Percentiles rank a stretch among this genome's conserved stretches.
These are phyloP conservation scores for Phialemoniopsis sp. DNA, from an alignment of 2,329 filamentous ascomycete genomes.

Conservation along the genomic window DNA sequence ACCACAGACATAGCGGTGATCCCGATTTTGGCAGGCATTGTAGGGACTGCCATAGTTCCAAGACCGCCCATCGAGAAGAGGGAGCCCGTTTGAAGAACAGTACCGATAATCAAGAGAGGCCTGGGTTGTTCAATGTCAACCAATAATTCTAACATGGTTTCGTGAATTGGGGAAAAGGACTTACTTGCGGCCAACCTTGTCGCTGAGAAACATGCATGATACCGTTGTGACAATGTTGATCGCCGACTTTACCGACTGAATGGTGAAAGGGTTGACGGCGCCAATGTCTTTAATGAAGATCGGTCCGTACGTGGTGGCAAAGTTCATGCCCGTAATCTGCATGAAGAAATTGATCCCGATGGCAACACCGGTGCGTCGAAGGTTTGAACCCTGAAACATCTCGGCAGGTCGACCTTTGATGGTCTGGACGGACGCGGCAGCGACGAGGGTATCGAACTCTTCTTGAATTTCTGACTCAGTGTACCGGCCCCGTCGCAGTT, in stretches of 20 bases:
- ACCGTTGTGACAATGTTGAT: no score
- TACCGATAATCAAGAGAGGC: conserved; percentile 4
- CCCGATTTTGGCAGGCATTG: no score
- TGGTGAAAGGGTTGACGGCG: conserved; percentile 13
- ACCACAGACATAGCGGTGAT: no score
- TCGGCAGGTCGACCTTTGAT: no score
- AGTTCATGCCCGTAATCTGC: conserved; percentile 7
- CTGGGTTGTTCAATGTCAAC: no score
- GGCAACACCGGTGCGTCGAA: conserved; percentile 7
- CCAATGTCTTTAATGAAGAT: conserved; percentile 10
- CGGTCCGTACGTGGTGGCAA: conserved; percentile 10
- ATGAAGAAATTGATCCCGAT: conserved; percentile 7
- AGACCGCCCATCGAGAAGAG: conserved; percentile 8
- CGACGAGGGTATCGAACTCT: no score
- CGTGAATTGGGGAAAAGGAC: no score
- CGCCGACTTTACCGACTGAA: no score
- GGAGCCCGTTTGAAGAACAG: conserved; percentile 1
- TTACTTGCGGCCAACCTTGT: conserved; percentile 8
- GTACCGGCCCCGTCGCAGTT: no score
- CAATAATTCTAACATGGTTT: no score
- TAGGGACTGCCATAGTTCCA: conserved; percentile 6
- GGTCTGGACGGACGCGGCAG: no score
- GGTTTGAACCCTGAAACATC: conserved; percentile 12
- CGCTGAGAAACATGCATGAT: conserved; percentile 4
- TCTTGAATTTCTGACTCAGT: no score